These are phyloP conservation scores for Fusarium chaquense DNA, from an alignment of 2,329 filamentous ascomycete species.

Conservation along the genomic window DNA sequence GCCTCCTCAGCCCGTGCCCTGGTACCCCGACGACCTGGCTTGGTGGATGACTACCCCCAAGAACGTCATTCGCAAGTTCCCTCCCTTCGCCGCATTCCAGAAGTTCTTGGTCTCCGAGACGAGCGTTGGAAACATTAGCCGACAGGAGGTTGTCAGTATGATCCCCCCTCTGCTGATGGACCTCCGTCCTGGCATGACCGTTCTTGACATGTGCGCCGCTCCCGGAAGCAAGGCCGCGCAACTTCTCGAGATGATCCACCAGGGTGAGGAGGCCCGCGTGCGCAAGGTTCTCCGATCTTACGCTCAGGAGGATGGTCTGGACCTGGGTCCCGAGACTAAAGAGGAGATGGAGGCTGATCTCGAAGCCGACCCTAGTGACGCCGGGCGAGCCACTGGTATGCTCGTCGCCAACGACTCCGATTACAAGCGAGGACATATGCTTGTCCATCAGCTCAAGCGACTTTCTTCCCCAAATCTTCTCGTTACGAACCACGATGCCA, in stretches of 20 bases:
- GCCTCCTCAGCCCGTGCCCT: constrained; percentile 83
- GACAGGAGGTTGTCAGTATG: constrained; percentile 99
- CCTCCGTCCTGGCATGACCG: constrained; percentile 88
- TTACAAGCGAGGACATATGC: constrained; percentile 96
- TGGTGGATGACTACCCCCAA: constrained; percentile 99
- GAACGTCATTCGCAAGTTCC: constrained; percentile 92
- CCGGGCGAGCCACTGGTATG: constrained; percentile 89
- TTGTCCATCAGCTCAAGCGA: constrained; percentile 97
- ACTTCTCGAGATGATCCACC: constrained; percentile 92
- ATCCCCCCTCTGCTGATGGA: constrained; percentile 96
- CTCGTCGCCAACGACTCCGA: constrained; percentile 96
- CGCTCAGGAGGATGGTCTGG: constrained; percentile 70
- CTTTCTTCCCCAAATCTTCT: constrained; percentile 96
- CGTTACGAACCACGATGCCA: constrained; percentile 98
- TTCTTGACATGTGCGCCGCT: constrained; percentile 95
- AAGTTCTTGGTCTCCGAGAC: constrained; percentile 98
- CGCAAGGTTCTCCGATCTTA: constrained; percentile 75
- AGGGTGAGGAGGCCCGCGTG: constrained; percentile 89
- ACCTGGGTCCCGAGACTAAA: constrained; percentile 61
- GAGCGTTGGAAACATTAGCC: constrained; percentile 94
- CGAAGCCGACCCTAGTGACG: constrained; percentile 73
- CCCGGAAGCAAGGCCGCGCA: constrained; percentile 98
- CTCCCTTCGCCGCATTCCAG: constrained; percentile 94
- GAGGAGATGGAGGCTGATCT: constrained; percentile 64
- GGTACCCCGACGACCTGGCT: constrained; percentile 95